Evolutionary conservation across 441 rosid genomes (phyloP).

Genomic region (Euphorbia celastroides): DNA sequence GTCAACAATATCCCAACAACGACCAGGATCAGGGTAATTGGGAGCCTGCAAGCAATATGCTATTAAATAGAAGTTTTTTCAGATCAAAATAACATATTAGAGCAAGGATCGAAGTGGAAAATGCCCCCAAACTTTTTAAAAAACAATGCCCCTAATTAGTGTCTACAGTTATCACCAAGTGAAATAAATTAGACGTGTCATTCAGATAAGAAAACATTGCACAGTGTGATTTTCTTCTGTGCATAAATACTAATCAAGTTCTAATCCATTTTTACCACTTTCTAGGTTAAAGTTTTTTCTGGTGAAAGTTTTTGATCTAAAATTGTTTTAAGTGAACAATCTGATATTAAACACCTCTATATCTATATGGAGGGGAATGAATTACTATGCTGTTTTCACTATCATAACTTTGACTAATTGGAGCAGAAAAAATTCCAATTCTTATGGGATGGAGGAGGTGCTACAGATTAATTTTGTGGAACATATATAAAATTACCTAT

Average conservation of each 20-base stretch:
- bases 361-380: neutral
- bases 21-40: slow-evolving; percentile 90
- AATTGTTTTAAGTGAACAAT: neutral
- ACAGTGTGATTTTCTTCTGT: neutral
- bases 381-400: neutral
- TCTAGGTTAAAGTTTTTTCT: neutral
- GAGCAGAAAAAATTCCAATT: neutral
- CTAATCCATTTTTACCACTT: neutral
- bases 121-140: neutral
- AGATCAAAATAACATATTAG: neutral
- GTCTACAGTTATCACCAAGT: neutral
- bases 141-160: neutral
- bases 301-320: neutral
- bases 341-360: neutral
- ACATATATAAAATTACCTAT: neutral
- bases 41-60: slow-evolving; percentile 59
- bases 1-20: slow-evolving; percentile 97
- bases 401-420: neutral
- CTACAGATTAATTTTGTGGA: neutral
- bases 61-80: slow-evolving; percentile 19
- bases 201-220: neutral
- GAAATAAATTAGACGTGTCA: neutral
- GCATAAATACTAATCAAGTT: neutral
- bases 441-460: neutral
- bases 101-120: neutral